These are phyloP conservation scores for Vicia sativa DNA, from an alignment of 306 rosid species.

Conservation along the genomic window DNA sequence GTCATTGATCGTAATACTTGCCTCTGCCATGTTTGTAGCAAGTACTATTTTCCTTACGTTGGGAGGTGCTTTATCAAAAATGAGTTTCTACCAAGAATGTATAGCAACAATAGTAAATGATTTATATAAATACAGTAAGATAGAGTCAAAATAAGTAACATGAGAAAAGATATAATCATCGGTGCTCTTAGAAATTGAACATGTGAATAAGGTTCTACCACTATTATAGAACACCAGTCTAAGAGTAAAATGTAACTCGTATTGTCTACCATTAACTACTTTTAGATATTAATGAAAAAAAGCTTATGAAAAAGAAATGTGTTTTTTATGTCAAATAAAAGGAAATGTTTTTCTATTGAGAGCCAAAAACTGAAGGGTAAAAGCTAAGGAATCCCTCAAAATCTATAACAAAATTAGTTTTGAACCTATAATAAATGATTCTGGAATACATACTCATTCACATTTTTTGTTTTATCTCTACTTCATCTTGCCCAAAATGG, in stretches of 20 bases:
- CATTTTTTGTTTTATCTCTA: constrained; percentile 9
- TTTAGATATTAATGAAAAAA: background rate
- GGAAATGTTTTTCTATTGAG: background rate
- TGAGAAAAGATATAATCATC: constrained; percentile 21
- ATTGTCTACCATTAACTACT: constrained; percentile 5
- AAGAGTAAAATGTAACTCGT: background rate
- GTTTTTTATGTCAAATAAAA: background rate
- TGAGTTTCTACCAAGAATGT: constrained; percentile 68
- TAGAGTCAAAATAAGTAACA: constrained; percentile 29
- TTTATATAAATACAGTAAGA: background rate
- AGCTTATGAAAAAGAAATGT: background rate
- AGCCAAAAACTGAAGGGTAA: background rate
- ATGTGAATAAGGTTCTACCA: constrained; percentile 24
- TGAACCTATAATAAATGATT: constrained; percentile 3
- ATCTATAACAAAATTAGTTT: background rate
- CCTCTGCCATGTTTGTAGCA: constrained; percentile 99
- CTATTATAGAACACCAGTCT: background rate
- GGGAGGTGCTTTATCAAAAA: constrained; percentile 84
- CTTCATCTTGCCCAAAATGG: background rate
- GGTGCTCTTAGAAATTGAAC: constrained; percentile 23
- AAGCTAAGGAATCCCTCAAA: constrained; percentile 2
- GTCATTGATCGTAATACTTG: constrained; percentile 95
- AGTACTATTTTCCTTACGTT: constrained; percentile 89
- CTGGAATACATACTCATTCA: background rate
- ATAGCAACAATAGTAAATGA: constrained; percentile 1